These are phyloP conservation scores for Paradendryphiella salina DNA, from an alignment of 2,329 filamentous ascomycete genomes.

Conservation along the genomic window DNA sequence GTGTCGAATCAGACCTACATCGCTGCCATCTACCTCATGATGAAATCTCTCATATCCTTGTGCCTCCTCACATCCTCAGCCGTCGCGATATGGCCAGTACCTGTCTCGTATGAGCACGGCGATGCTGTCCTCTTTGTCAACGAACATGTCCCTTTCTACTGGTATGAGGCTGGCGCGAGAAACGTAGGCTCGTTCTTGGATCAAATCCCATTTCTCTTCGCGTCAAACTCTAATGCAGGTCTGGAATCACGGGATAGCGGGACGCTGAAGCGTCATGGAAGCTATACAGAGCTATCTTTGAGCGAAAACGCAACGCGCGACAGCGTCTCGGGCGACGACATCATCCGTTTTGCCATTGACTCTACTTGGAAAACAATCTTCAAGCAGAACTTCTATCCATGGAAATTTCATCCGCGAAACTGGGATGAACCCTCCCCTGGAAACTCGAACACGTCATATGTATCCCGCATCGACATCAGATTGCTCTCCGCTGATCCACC, in stretches of 20 bases:
- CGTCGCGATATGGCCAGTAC: conserved; percentile 51
- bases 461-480: conserved; percentile 64
- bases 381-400: conserved; percentile 70
- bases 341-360: conserved; percentile 53
- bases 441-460: conserved; percentile 45
- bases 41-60: conserved; percentile 28
- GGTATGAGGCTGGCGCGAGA: conserved; percentile 42
- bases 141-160: conserved; percentile 42
- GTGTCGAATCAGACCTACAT: conserved; percentile 6
- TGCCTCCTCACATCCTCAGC: conserved; percentile 30
- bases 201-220: conserved; percentile 19
- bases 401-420: conserved; percentile 72
- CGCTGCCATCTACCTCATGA: conserved; percentile 11
- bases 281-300: conserved; percentile 10
- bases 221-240: conserved; percentile 26
- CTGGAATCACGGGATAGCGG: conserved; percentile 13
- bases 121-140: conserved; percentile 48
- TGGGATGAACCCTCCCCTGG: conserved; percentile 62
- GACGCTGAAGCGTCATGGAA: conserved; percentile 15
- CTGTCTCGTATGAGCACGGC: conserved; percentile 45
- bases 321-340: conserved; percentile 53
- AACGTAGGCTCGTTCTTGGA: conserved; percentile 33
- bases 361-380: conserved; percentile 68
- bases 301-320: neutral
- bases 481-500: conserved; percentile 61